Evolutionary conservation across 2,329 filamentous ascomycete genomes (phyloP), one percentile per base, ranked within the genome.

Genomic region (Diplocarpon rosae): DNA sequence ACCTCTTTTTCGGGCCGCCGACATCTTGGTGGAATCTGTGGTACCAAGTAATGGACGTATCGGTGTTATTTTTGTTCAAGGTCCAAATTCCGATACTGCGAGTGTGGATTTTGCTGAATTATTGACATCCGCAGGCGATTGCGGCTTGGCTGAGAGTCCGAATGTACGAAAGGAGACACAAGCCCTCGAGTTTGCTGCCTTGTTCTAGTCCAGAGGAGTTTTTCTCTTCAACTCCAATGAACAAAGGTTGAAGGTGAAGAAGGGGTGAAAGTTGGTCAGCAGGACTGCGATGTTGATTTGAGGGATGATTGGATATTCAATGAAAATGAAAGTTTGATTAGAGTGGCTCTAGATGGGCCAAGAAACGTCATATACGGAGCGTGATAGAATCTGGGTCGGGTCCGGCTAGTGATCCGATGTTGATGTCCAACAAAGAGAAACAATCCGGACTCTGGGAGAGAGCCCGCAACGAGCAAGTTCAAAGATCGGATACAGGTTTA

Each of bases 1-100:
- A 63, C 62, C 61, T 57, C 62, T 53, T 53, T 52, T 57, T 45
- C 59, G 56, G 48, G 52, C 53, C 37, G 52, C 53, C 37, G 54
- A 56, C 61, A 63, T 63, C 39, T 51, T 62, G 56, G 48, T 32
- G 17, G 44, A 33, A 27, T 40, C 42, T 27, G 17, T 13, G 15
- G 32, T 38, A 32, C 35, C 24, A 41, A 43, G 34, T 43, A 56
- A 54, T 24, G 52, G 56, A 38, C 45, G 55, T 49, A 24, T 43
- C 17, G 28, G 24, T 36, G 17, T 33, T 24, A 12, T 37, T 37
- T 33, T 29, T 34, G 20, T 37, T 41, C 27, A 16, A 15, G 28
- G 16, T 35, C 8, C 33, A 37, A 15, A 31, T 37, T 50, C 54
- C 56, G 57, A 49, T 29, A 46, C 48, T 56, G 55, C 55, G 53